Conservation (phyloP, 208 protist genomes). For the Trypanosoma conorhini region DNA sequence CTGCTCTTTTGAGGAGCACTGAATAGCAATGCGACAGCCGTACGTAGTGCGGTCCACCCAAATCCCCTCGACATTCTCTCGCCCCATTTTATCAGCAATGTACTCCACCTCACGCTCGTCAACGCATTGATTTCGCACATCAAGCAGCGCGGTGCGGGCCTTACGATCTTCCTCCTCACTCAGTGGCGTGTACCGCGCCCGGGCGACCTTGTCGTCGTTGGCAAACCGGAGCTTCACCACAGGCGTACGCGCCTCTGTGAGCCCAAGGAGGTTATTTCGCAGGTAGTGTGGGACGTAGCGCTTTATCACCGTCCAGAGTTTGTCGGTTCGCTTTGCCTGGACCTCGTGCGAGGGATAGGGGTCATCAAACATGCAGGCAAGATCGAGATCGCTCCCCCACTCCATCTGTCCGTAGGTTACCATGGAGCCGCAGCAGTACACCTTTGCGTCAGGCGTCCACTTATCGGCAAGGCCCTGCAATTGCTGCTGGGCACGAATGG, state of each 20-base stretch:
- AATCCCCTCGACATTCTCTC: conserved; percentile 79
- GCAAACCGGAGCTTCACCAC: conserved; percentile 83
- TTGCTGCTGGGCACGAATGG: conserved; percentile 78
- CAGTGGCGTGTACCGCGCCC: conserved; percentile 73
- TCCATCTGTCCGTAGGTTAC: conserved; percentile 91
- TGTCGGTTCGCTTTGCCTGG: conserved; percentile 84
- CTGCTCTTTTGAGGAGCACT: conserved; percentile 75
- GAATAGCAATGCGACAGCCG: conserved; percentile 79
- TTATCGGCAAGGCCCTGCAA: conserved; percentile 83
- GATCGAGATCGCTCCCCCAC: conserved; percentile 89
- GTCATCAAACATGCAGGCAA: conserved; percentile 91
- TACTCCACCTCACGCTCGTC: conserved; percentile 79
- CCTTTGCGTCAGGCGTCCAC: conserved; percentile 91
- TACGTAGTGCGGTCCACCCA: conserved; percentile 88
- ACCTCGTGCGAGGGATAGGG: conserved; percentile 77
- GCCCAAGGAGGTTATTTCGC: conserved; percentile 62
- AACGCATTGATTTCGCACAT: conserved; percentile 73
- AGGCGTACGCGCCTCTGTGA: conserved; percentile 84
- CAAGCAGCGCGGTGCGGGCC: conserved; percentile 79
- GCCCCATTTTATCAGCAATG: conserved; percentile 77
- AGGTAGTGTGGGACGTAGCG: conserved; percentile 86
- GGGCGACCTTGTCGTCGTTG: conserved; percentile 82
- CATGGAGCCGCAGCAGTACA: conserved; percentile 86
- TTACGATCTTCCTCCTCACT: conserved; percentile 86
- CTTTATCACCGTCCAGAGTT: conserved; percentile 89